These are phyloP conservation scores for Pythium brachiatum DNA, from an alignment of 352 stramenopile genomes.

Conservation along the genomic window DNA sequence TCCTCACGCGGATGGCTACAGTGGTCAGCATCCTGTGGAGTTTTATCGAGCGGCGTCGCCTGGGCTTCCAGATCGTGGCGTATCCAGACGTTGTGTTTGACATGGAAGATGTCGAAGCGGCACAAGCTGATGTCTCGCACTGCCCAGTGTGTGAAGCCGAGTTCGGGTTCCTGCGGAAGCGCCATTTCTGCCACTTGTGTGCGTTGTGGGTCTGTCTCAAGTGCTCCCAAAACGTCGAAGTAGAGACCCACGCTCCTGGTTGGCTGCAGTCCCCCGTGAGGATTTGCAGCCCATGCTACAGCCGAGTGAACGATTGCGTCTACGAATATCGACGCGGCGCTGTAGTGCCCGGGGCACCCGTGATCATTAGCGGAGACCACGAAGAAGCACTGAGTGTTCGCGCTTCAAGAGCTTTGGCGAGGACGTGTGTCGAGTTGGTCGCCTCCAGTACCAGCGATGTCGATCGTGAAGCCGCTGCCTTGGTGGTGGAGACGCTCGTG, in stretches of 20 bases:
- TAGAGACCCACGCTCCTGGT: constrained; percentile 41
- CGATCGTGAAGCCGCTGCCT: not conserved
- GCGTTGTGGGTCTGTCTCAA: constrained; percentile 52
- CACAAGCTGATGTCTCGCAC: constrained; percentile 12
- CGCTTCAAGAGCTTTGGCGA: not conserved
- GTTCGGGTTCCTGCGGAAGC: constrained; percentile 48
- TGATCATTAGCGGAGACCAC: not conserved
- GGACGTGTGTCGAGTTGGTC: constrained; percentile 4
- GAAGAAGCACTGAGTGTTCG: not conserved
- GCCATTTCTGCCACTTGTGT: constrained; percentile 57
- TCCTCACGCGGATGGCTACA: constrained; percentile 34
- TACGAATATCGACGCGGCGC: constrained; percentile 26
- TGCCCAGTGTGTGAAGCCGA: constrained; percentile 43
- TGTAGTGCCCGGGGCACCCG: not conserved
- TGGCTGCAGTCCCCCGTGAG: constrained; percentile 36
- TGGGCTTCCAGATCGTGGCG: constrained; percentile 48
- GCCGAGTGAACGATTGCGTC: constrained; percentile 48
- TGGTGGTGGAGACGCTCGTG: constrained; percentile 10
- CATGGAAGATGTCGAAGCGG: constrained; percentile 5
- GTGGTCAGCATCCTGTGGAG: constrained; percentile 2
- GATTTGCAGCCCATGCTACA: constrained; percentile 47
- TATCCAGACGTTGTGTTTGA: constrained; percentile 25
- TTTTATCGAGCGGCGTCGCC: constrained; percentile 46
- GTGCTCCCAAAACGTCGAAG: constrained; percentile 41
- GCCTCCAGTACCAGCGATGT: not conserved